Evolutionary conservation across 495 filamentous ascomycete species (phyloP), one percentile per base, ranked within the genome.

Genomic region (Penicillium nucicola): DNA sequence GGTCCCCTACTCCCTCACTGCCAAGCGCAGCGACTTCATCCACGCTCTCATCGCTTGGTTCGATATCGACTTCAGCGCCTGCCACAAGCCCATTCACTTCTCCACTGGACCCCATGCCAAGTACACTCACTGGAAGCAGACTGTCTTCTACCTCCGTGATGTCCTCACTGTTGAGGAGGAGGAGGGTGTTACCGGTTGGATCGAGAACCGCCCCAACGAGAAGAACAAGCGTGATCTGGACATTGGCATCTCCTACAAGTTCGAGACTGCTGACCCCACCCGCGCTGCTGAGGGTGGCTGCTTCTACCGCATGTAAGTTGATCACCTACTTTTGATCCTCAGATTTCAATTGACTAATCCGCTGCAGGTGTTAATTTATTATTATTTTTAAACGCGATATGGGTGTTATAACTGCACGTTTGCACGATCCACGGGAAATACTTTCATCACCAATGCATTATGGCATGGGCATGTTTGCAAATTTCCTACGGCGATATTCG

Each of bases 1-100:
- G 48, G 79, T 84, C 7, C 78, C 82, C 13, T 97, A 86, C 71
- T 74, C 77, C 50, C 82, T 98, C 15, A 72, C 75, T 8, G 84
- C 82, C 42, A 83, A 86, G 64, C 83, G 90, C 43, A 85, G 83
- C 60, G 95, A 97, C 71, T 95, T 90, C 71, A 80, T 98, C 52
- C 95, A 98, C 67, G 93, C 90, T 18, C 77, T 98, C 32, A 95
- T 98, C 42, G 86, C 95, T 28, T 97, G 95, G 89, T 98, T 98
- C 76, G 93, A 98, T 66, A 97, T 96, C 57, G 92, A 96, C 53
- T 98, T 98, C 72, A 89, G 88, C 31, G 90, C 90, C 25, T 97
- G 92, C 77, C 90, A 92, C 71, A 89, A 90, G 75, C 85, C 86
- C 9, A 84, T 92, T 62, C 74, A 75, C 54, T 95, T 95, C 73